Base-by-base conservation (phyloP, 495 filamentous ascomycete genomes). In the Penicillium cosmopolitanum region DNA sequence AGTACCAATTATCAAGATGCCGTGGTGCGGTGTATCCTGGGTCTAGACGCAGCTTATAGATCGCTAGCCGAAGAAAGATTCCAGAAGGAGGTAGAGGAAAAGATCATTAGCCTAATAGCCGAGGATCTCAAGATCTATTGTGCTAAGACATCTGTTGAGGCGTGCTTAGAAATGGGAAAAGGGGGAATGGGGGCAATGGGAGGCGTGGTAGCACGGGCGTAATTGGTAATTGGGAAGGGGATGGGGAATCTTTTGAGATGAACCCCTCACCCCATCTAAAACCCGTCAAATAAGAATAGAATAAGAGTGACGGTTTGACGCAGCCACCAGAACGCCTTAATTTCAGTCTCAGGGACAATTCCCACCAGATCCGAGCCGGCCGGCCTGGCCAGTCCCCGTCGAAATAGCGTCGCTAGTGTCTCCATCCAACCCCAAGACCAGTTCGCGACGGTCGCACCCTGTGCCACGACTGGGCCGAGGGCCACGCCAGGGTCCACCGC, bases 81-180 rank as follows among this genome's bases (percentile, higher is more conserved):
- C 42, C 53, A 56, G 19, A 46, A 46, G 13, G 31, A 35, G 1
- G 31, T 48, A 40, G 28, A 33, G 25, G n/a, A 56, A 3, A 46
- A 56, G 42, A 48, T 48, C 28, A 19, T 47, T 25, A 34, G 13
- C n/a, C 42, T 19, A 19, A 13, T 47, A 31, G 53, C 42, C 6
- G 53, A 56, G 16, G 25, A 56, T 35, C 53, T 48, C 5, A 47
- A 36, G 53, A 23, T 28, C 9, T 23, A 48, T 35, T 47, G 28
- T 21, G 42, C 23, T 44, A 48, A 56, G 53, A 34, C 25, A 33
- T 56, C 42, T 19, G 53, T 47, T 40, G 40, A 47, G 53, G 42
- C 28, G 10, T 47, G 53, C 44, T 21, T 56, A 23, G 28, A 48
- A 43, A 55, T 23, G 19, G 25, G 8, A 18, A 18, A 8, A 23